These are phyloP conservation scores for Diospyros kaki DNA, from an alignment of 148 eudicot species.

Conservation along the genomic window DNA sequence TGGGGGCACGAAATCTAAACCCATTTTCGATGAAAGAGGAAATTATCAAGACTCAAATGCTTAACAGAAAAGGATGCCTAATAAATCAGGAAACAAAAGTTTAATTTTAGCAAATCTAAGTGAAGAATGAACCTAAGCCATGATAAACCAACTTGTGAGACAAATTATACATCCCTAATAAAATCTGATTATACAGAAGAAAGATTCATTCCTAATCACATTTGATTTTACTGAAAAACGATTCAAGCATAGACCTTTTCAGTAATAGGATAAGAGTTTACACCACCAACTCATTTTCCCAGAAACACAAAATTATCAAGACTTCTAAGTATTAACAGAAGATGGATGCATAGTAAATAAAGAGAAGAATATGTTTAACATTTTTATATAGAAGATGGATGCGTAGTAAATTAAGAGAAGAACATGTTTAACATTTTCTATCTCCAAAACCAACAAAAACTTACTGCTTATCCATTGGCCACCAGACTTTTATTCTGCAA, in stretches of 20 bases:
- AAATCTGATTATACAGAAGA: too few relatives aligned
- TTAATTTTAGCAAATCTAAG: background rate
- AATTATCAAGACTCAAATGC: too few relatives aligned
- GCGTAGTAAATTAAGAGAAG: background rate
- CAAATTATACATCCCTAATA: too few relatives aligned
- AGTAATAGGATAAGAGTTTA: background rate
- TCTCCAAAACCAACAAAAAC: constrained; percentile 22
- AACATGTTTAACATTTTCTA: background rate
- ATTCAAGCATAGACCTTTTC: background rate
- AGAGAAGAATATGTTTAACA: background rate
- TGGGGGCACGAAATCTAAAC: too few relatives aligned
- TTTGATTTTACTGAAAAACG: background rate
- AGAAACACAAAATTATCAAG: background rate
- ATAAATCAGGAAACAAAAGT: too few relatives aligned
- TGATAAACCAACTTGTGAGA: background rate
- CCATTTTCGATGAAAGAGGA: too few relatives aligned
- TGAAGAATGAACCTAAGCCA: background rate
- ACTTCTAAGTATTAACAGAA: background rate
- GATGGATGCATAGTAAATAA: background rate
- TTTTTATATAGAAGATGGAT: background rate
- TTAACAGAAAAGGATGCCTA: too few relatives aligned
- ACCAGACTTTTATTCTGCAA: constrained; percentile 87
- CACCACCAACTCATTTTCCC: background rate
- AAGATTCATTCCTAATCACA: background rate
- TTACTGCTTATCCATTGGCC: constrained; percentile 96